phyloP scores from a whole-genome alignment of 2,329 filamentous ascomycete species.

The Calonectria henricotiae region DNA sequence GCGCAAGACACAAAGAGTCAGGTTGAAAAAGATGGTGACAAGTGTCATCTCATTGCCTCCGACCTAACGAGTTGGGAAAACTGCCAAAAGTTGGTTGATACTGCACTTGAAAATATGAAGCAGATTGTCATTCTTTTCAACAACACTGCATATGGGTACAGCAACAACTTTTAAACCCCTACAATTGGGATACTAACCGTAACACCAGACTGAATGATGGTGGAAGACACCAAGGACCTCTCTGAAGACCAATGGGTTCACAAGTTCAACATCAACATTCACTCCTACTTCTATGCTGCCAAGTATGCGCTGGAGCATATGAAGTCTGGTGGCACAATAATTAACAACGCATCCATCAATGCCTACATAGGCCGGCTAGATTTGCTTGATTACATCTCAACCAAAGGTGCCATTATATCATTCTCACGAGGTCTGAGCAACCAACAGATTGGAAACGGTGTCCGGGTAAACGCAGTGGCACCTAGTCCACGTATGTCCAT shows the following conservation, averaged over 20 bases:
- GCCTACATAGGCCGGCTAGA: neutral
- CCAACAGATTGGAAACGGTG: conserved; percentile 71
- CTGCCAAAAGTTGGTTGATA: too few species aligned
- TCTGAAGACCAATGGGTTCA: neutral
- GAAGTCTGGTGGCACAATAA: conserved; percentile 53
- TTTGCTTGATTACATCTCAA: neutral
- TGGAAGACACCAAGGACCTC: neutral
- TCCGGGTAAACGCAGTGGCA: conserved; percentile 68
- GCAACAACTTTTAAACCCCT: too few species aligned
- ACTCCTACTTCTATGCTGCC: neutral
- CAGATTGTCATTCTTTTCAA: too few species aligned
- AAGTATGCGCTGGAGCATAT: neutral
- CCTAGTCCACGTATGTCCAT: conserved; percentile 63
- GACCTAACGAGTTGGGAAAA: too few species aligned
- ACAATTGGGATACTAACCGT: too few species aligned
- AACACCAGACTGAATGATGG: too few species aligned
- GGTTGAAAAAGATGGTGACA: conserved; percentile 61
- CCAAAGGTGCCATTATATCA: conserved; percentile 69
- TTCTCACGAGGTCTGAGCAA: conserved; percentile 71
- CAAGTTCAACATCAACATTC: neutral
- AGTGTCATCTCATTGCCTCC: too few species aligned
- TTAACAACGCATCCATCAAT: conserved; percentile 70
- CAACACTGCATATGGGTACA: too few species aligned
- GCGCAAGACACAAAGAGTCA: conserved; percentile 65
- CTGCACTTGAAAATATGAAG: too few species aligned